Evolutionary conservation across 2,329 filamentous ascomycete species (phyloP), one percentile per base, ranked within the genome.

Genomic region (Colletotrichum sp.): DNA sequence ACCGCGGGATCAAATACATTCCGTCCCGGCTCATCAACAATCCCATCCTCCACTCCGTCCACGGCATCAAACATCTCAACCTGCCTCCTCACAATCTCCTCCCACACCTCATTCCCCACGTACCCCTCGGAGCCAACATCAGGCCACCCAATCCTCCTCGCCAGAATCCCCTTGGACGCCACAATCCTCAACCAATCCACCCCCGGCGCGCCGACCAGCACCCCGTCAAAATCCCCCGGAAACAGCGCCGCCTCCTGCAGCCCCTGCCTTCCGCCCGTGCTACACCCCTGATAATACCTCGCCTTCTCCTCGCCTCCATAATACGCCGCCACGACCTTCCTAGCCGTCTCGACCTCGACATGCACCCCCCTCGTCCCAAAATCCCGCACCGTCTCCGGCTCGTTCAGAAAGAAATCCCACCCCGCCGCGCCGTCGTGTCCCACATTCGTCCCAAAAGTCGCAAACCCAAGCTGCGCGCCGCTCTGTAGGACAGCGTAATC

Each of bases 1-100:
- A 82, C 78, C 18, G 84, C 81, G 9, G 85, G 86, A 67, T 85
- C 89, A 91, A 10, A 82, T 81, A 0, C 89, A 87, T 26, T 85
- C 81, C 64, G 86, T 87, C 55, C 6, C 3, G 18, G 57, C 57
- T 62, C 57, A 30, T 62, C 57, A 5, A 91, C 83, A 77, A 91
- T 88, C 21, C 84, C 86, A 75, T 91, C 89, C 5, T 80, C 72
- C 8, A 88, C 82, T 2, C 89, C 89, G 78, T 91, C 89, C 52
- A 87, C 81, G 5, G 72, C 81, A 79, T 91, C 90, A 78, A 32
- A 21, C 57, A 62, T 62, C 28, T 28, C 57, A n/a, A 30, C 10
- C 57, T 62, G 26, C 28, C 18, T 30, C 57, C 24, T 13, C 57
- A 32, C 57, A 28, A 62, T n/a, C 57, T 28, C 57, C 57, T 13